Evolutionary conservation across 495 filamentous ascomycete genomes (phyloP), one percentile per base, ranked within the genome.

Genomic region (Penicillium silybi): DNA sequence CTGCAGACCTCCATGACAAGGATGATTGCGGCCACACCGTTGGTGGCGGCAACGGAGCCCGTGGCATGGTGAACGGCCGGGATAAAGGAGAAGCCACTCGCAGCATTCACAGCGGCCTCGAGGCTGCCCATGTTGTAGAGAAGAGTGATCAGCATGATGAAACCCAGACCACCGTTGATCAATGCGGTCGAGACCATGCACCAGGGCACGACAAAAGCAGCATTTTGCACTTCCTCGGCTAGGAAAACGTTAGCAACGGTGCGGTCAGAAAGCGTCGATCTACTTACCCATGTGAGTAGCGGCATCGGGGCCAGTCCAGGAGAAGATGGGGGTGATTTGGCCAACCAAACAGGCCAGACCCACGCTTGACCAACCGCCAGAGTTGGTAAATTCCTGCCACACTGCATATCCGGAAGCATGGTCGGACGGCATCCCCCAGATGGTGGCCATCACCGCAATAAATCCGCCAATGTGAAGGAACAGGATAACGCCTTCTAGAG

Each of bases 151-250:
- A 78, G 52, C 59, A 78, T 68, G 34, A 70, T 37, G 40, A 61
- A 61, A 1, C 58, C 58, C 4, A 76, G 51, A 13, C 50, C 52
- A 10, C 72, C 74, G 48, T 79, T 79, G 47, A 76, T 62, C 34
- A 67, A 37, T 6, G 64, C 66, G 18, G 71, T 70, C 51, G 70
- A 71, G 9, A 78, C 62, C 60, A 81, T 76, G 22, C 71, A 68
- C 46, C 60, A 64, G 0, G 78, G 78, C 8, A 81, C 68, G 19
- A 71, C 58, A 3, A 68, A 57, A 15, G 68, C 56, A 5, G 78
- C 75, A 54, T 78, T 72, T 39, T 66, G 65, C 27, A 80, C 64
- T 60, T 81, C 78, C 59, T 81, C 78, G 44, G 71, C 64, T 66
- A 16, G 9, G 4, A 39, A 7, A 27, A 6, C 5, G 46, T 63